Conservation (phyloP, 2,329 filamentous ascomycete species). For the Microthyrium microscopicum region DNA sequence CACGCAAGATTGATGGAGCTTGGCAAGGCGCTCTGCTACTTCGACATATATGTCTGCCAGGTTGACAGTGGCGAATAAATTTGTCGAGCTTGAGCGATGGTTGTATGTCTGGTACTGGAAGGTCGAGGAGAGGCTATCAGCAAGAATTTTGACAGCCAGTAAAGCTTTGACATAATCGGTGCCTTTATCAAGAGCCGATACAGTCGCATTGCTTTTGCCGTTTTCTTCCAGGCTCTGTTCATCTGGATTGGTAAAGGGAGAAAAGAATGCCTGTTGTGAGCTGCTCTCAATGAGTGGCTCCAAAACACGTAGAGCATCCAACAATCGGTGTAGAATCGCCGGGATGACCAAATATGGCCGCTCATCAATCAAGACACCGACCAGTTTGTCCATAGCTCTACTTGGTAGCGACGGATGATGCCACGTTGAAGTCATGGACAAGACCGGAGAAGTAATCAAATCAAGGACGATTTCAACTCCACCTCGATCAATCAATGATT, state of each 20-base stretch:
- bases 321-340: conserved; percentile 58
- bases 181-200: conserved; percentile 36
- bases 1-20: conserved; percentile 63
- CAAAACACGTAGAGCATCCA: conserved; percentile 51
- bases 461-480: conserved; percentile 75
- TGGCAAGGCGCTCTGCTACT: conserved; percentile 60
- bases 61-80: conserved; percentile 60
- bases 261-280: conserved; percentile 47
- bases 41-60: conserved; percentile 66
- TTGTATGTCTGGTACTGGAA: conserved; percentile 47
- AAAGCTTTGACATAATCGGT: conserved; percentile 66
- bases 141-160: conserved; percentile 57
- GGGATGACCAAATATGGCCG: conserved; percentile 70
- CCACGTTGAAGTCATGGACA: conserved; percentile 63
- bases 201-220: conserved; percentile 4
- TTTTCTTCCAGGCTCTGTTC: conserved; percentile 18
- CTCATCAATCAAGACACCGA: conserved; percentile 64
- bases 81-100: conserved; percentile 42
- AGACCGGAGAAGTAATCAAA: conserved; percentile 63
- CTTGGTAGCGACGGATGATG: conserved; percentile 30
- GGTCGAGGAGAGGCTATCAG: conserved; percentile 56
- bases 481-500: conserved; percentile 58
- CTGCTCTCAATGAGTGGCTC: conserved; percentile 44
- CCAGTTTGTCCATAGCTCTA: neutral
- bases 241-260: conserved; percentile 33